phyloP scores from a whole-genome alignment of 164 flowering plant genomes.

The Stephania cephalantha region DNA sequence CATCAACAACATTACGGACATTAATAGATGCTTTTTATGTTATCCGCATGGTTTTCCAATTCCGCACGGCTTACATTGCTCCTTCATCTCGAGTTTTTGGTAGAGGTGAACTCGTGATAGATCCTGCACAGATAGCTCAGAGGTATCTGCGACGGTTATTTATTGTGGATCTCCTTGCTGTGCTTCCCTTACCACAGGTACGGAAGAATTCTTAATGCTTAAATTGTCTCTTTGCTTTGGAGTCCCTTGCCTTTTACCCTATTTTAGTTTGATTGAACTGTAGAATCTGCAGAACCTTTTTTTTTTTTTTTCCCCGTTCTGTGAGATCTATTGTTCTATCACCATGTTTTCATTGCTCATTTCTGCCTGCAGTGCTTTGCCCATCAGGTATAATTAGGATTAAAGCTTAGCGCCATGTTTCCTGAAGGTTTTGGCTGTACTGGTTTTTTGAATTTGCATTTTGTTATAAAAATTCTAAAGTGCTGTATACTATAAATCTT shows the following conservation, averaged over 20 bases:
- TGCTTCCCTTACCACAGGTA: constrained; percentile 96
- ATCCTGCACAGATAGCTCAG: constrained; percentile 80
- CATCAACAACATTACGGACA: constrained; percentile 11
- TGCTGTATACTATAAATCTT: neutral
- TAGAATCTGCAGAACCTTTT: neutral
- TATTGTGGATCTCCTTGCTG: constrained; percentile 77
- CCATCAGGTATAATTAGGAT: neutral
- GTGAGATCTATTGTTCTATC: neutral
- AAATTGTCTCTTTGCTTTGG: neutral
- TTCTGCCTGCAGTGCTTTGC: neutral
- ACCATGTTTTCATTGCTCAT: neutral
- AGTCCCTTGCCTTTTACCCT: neutral
- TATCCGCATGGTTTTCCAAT: constrained; percentile 81
- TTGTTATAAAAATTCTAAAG: neutral
- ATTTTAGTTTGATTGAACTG: neutral
- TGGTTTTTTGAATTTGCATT: neutral
- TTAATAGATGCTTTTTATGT: constrained; percentile 11
- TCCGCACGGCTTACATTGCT: constrained; percentile 94
- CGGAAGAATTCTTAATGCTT: neutral
- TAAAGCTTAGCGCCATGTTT: neutral
- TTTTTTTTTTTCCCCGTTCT: neutral
- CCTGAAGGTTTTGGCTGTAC: neutral
- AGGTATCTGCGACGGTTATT: constrained; percentile 67
- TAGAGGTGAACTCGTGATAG: constrained; percentile 94
- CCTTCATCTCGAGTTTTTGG: constrained; percentile 99